Conservation (phyloP, 2,329 filamentous ascomycete genomes). For the Tolypocladium paradoxum region DNA sequence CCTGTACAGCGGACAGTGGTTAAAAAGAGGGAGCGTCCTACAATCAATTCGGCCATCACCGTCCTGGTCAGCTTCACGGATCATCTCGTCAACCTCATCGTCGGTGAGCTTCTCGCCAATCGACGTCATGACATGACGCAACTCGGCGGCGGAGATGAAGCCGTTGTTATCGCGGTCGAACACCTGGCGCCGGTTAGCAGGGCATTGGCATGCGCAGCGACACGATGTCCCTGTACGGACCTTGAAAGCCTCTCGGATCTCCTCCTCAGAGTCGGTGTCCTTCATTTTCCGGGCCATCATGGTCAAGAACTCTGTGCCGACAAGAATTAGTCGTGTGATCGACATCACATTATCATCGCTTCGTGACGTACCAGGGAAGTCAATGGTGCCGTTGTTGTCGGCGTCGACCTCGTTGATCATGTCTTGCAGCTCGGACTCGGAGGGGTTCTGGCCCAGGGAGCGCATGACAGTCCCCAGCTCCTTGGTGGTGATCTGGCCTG, state of each 20-base stretch:
- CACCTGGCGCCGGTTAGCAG: conserved; percentile 33
- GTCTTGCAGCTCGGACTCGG: conserved; percentile 80
- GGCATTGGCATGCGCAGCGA: no score
- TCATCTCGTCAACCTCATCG: conserved; percentile 89
- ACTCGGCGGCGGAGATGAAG: conserved; percentile 79
- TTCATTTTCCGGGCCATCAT: conserved; percentile 97
- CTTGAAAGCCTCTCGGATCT: conserved; percentile 85
- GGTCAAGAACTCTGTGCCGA: conserved; percentile 63
- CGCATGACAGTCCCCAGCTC: conserved; percentile 86
- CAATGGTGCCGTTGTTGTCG: conserved; percentile 87
- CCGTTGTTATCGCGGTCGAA: conserved; percentile 89
- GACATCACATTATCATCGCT: background rate
- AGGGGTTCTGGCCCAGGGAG: conserved; percentile 81
- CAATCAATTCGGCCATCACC: conserved; percentile 84
- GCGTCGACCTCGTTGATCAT: conserved; percentile 93
- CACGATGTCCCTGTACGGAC: conserved; percentile 25
- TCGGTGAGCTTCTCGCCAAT: conserved; percentile 88
- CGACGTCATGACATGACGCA: conserved; percentile 85
- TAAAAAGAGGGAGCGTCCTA: conserved; percentile 31
- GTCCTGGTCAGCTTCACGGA: conserved; percentile 81
- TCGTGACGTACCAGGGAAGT: conserved; percentile 64
- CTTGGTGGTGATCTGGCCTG: conserved; percentile 87
- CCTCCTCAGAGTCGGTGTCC: conserved; percentile 84
- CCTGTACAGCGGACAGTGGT: background rate
- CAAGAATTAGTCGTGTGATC: background rate